A percentile compares a stretch with the other conserved stretches of the same genome.
These are phyloP conservation scores for Dryas drummondii DNA, from an alignment of 306 rosid genomes.

Conservation along the genomic window DNA sequence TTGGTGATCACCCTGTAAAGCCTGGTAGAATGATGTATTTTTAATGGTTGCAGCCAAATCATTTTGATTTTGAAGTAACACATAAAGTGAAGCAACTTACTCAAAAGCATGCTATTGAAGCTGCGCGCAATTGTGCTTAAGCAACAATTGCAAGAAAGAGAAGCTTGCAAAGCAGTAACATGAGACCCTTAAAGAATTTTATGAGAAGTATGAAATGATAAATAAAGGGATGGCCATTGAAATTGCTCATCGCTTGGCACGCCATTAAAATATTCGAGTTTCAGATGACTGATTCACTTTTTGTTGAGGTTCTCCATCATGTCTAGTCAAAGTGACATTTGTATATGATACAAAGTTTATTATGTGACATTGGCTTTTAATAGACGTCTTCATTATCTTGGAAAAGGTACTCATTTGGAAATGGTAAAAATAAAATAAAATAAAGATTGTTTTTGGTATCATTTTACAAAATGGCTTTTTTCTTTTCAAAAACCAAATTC, in stretches of 20 bases:
- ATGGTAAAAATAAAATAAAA: too few relatives aligned
- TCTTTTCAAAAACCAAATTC: too few relatives aligned
- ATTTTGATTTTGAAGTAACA: slow-evolving; percentile 65
- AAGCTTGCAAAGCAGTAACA: slow-evolving; percentile 61
- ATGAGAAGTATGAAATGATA: slow-evolving; percentile 56
- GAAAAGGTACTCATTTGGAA: too few relatives aligned
- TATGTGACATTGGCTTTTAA: neutral
- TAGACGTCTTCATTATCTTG: neutral
- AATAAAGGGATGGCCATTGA: slow-evolving; percentile 49
- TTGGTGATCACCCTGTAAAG: slow-evolving; percentile 7
- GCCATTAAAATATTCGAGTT: slow-evolving; percentile 25
- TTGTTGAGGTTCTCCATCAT: neutral
- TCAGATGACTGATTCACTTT: slow-evolving; percentile 33
- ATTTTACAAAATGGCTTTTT: too few relatives aligned
- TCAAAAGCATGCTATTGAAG: slow-evolving; percentile 49
- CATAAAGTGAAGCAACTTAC: slow-evolving; percentile 48
- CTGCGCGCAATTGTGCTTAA: slow-evolving; percentile 37
- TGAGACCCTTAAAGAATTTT: slow-evolving; percentile 39
- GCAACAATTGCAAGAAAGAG: slow-evolving; percentile 56
- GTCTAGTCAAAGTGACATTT: neutral
- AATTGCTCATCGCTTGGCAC: slow-evolving; percentile 59
- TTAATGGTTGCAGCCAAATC: slow-evolving; percentile 55
- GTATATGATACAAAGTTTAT: neutral
- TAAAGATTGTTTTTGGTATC: too few relatives aligned
- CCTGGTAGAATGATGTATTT: slow-evolving; percentile 47